Evolutionary conservation across 352 stramenopile species (phyloP).

Genomic region (Phytophthora pistaciae): DNA sequence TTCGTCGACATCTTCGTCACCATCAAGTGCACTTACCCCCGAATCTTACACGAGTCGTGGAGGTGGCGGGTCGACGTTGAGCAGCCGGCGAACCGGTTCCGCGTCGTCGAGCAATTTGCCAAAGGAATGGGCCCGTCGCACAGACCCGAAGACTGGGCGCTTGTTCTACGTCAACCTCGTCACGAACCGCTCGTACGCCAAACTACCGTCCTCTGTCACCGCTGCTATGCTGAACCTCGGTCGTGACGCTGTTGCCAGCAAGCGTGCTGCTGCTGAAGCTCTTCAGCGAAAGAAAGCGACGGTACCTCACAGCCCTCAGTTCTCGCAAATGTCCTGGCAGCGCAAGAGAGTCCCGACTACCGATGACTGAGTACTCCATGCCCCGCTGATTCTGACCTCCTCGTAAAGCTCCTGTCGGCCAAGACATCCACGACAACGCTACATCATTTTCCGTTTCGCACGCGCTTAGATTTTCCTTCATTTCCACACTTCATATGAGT

Average conservation of each 20-base stretch:
- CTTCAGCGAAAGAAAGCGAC: conserved; percentile 58
- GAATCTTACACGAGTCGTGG: conserved; percentile 36
- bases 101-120: conserved; percentile 51
- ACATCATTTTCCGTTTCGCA: conserved; percentile 22
- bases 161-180: conserved; percentile 88
- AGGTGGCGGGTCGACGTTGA: conserved; percentile 32
- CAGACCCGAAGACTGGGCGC: conserved; percentile 80
- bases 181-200: conserved; percentile 84
- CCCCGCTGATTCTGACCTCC: conserved; percentile 2
- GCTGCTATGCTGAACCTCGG: conserved; percentile 71
- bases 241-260: conserved; percentile 41
- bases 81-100: conserved; percentile 34
- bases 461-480: conserved; percentile 27
- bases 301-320: conserved; percentile 76
- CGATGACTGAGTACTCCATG: conserved; percentile 37
- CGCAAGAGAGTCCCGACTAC: conserved; percentile 55
- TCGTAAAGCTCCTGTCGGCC: conserved; percentile 14
- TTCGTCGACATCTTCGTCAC: conserved; percentile 40
- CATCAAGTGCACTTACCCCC: conserved; percentile 51
- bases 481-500: conserved; percentile 23
- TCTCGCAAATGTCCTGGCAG: conserved; percentile 89
- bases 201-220: conserved; percentile 78
- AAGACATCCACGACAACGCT: conserved; percentile 20
- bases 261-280: conserved; percentile 29
- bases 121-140: conserved; percentile 83